phyloP scores from a whole-genome alignment of 2,329 filamentous ascomycete species.

The Aspergillus glaucus region DNA sequence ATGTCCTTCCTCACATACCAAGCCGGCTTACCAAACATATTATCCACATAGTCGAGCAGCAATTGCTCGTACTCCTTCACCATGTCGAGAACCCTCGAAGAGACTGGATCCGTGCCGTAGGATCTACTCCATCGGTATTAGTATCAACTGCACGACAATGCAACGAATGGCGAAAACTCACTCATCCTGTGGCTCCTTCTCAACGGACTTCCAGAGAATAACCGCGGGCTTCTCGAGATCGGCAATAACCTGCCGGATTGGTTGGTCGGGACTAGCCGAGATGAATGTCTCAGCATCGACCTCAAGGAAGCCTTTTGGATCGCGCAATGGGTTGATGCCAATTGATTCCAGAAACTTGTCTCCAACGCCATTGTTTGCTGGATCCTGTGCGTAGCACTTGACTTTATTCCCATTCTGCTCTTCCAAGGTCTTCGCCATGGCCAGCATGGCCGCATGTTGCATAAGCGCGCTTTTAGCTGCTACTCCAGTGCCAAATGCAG shows the following conservation, averaged over 20 bases:
- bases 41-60: slow-evolving; percentile 7
- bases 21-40: slow-evolving; percentile 15
- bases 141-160: too few species aligned
- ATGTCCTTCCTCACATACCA: slow-evolving; percentile 9
- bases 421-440: not conserved
- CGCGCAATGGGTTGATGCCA: slow-evolving; percentile 18
- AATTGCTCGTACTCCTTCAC: slow-evolving; percentile 12
- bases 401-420: slow-evolving; percentile 5
- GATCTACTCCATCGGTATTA: slow-evolving; percentile 6
- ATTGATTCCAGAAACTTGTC: slow-evolving; percentile 9
- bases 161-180: not conserved
- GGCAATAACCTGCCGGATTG: slow-evolving; percentile 35
- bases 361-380: slow-evolving; percentile 14
- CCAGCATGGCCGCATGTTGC: slow-evolving; percentile 20
- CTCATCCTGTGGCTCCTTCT: not conserved
- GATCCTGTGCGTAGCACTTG: slow-evolving; percentile 23
- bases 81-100: slow-evolving; percentile 15
- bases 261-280: slow-evolving; percentile 25
- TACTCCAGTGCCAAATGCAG: not conserved
- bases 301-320: slow-evolving; percentile 32
- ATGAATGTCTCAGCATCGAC: slow-evolving; percentile 34
- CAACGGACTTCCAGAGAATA: slow-evolving; percentile 21
- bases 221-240: slow-evolving; percentile 31
- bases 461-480: slow-evolving; percentile 8
- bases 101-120: slow-evolving; percentile 17